These are phyloP conservation scores for Corylus avellana DNA, from an alignment of 306 rosid genomes.

Conservation along the genomic window DNA sequence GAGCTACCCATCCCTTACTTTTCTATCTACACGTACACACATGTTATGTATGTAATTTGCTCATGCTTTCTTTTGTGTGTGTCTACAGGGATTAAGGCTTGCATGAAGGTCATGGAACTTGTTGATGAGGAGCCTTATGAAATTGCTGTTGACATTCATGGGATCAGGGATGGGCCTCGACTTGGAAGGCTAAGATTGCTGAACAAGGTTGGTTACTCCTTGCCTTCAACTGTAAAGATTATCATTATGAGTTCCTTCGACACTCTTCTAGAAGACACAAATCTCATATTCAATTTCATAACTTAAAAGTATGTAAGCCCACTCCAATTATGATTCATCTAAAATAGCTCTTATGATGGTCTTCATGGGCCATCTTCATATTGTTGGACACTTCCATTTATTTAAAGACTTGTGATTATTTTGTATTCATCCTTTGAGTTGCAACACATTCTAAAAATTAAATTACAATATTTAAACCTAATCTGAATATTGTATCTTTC, in stretches of 20 bases:
- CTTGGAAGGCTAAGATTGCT: conserved; percentile 74
- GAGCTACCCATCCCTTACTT: background rate
- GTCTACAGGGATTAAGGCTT: conserved; percentile 77
- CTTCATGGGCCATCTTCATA: background rate
- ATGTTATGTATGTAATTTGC: background rate
- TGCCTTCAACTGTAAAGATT: background rate
- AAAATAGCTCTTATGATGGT: background rate
- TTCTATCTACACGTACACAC: background rate
- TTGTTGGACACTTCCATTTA: background rate
- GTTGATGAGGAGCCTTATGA: conserved; percentile 74
- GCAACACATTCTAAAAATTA: background rate
- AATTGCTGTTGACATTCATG: conserved; percentile 66
- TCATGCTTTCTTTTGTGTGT: conserved; percentile 5
- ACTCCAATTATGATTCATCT: conserved; percentile 1
- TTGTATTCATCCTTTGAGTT: background rate
- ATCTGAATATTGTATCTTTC: background rate
- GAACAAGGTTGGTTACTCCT: conserved; percentile 61
- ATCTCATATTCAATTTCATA: background rate
- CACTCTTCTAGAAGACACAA: background rate
- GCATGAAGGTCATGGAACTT: conserved; percentile 57
- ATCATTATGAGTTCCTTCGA: background rate
- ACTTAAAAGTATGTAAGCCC: background rate
- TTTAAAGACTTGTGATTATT: background rate
- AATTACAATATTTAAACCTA: too few relatives aligned
- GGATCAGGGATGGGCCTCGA: conserved; percentile 79